phyloP scores from a whole-genome alignment of 2,329 filamentous ascomycete genomes.

The Epichloe festucae region DNA sequence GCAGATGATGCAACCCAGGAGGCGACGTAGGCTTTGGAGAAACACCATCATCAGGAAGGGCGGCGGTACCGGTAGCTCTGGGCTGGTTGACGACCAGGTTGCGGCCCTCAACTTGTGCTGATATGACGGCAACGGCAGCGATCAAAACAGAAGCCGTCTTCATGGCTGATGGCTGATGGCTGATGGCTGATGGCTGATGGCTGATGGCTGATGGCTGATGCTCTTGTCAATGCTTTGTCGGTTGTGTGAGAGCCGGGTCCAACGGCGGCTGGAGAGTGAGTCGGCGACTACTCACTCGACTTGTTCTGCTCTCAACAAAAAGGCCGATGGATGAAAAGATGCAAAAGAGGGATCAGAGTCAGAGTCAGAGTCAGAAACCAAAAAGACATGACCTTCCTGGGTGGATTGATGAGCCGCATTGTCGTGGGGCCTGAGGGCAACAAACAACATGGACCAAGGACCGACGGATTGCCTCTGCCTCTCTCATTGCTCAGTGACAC shows the following conservation, averaged over 20 bases:
- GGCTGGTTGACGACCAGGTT: slow-evolving; percentile 13
- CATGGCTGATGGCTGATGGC: slow-evolving; percentile 9
- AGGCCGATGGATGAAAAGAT: background rate
- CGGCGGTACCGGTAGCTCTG: slow-evolving; percentile 21
- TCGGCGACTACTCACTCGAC: background rate
- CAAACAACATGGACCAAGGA: background rate
- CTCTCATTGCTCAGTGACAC: background rate
- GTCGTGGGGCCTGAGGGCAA: background rate
- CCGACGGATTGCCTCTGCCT: background rate
- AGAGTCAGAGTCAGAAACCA: background rate
- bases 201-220: slow-evolving; percentile 10
- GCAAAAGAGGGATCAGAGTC: background rate
- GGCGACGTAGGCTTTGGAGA: slow-evolving; percentile 29
- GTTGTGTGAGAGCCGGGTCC: background rate
- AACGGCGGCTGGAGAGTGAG: background rate
- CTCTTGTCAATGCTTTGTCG: background rate
- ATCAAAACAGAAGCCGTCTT: slow-evolving; percentile 17
- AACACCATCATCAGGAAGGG: slow-evolving; percentile 21
- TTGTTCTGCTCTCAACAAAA: background rate
- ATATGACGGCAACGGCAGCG: slow-evolving; percentile 5
- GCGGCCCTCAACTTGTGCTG: slow-evolving; percentile 16
- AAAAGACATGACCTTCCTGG: background rate
- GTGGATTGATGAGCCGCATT: background rate
- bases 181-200: slow-evolving; percentile 8
- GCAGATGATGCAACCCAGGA: slow-evolving; percentile 21